These are phyloP conservation scores for Nicotiana tabacum DNA, from an alignment of 257 asterid genomes.

Conservation along the genomic window DNA sequence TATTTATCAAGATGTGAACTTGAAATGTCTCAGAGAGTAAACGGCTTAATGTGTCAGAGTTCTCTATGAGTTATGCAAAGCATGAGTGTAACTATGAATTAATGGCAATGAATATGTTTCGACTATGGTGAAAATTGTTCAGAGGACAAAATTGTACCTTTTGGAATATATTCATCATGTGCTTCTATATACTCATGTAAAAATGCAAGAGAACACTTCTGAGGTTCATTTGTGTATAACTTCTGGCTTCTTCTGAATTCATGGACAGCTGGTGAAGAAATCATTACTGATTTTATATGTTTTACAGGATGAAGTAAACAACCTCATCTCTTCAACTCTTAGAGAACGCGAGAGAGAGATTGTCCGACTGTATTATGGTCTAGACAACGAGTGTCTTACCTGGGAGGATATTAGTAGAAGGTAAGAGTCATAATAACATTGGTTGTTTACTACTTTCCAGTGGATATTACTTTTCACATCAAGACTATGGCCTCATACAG, in stretches of 20 bases:
- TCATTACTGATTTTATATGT: background rate
- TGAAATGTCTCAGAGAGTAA: background rate
- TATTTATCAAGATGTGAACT: background rate
- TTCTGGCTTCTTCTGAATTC: background rate
- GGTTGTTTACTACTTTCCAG: background rate
- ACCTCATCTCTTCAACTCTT: constrained; percentile 53
- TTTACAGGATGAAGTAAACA: constrained; percentile 79
- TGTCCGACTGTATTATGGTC: constrained; percentile 77
- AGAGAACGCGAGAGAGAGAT: constrained; percentile 80
- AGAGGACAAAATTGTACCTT: background rate
- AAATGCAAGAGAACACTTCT: background rate
- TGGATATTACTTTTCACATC: background rate
- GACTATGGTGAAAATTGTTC: background rate
- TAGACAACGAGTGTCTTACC: constrained; percentile 80
- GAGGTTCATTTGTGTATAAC: background rate
- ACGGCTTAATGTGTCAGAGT: background rate
- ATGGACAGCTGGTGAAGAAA: background rate
- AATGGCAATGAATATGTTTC: background rate
- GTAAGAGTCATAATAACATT: constrained; percentile 23
- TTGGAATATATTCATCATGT: background rate
- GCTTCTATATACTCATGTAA: background rate
- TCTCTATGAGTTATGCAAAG: background rate
- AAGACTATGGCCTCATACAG: background rate
- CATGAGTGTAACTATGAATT: background rate
- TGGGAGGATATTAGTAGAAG: constrained; percentile 98